phyloP scores from a whole-genome alignment of 441 rosid species.

The Populus tomentosa region DNA sequence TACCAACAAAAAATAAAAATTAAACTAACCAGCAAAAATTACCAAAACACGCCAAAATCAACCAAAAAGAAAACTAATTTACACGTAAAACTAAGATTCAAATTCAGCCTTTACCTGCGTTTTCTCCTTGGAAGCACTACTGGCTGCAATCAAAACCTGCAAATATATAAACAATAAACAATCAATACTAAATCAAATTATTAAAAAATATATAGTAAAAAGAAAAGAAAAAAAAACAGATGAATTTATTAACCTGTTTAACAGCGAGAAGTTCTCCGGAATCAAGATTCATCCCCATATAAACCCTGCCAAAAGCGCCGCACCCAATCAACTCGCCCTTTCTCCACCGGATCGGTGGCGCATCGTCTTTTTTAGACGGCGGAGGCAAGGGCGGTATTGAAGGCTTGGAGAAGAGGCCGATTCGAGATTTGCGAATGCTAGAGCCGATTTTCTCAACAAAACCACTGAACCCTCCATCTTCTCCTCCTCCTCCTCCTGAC shows the following conservation, averaged over 20 bases:
- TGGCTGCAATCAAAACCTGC: conserved; percentile 82
- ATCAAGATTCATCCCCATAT: conserved; percentile 99
- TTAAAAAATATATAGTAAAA: background rate
- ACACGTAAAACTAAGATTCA: background rate
- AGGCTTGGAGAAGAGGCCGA: conserved; percentile 59
- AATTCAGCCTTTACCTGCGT: conserved; percentile 53
- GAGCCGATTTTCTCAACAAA: conserved; percentile 82
- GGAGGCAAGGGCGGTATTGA: conserved; percentile 32
- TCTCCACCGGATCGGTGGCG: conserved; percentile 82
- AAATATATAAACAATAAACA: background rate
- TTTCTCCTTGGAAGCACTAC: conserved; percentile 86
- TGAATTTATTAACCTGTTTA: conserved; percentile 55
- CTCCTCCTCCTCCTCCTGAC: conserved; percentile 15
- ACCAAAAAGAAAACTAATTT: background rate
- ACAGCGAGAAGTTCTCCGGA: conserved; percentile 98
- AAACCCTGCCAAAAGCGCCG: conserved; percentile 96
- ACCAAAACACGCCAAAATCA: background rate
- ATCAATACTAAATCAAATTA: background rate
- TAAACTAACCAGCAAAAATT: background rate
- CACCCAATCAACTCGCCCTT: conserved; percentile 94
- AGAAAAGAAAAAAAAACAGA: background rate
- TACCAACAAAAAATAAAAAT: background rate
- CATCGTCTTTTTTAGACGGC: conserved; percentile 33
- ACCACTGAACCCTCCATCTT: conserved; percentile 52
- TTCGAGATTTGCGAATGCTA: conserved; percentile 76